phyloP scores from a whole-genome alignment of 1,284 basidiomycete species.

The Inonotus hispidus region DNA sequence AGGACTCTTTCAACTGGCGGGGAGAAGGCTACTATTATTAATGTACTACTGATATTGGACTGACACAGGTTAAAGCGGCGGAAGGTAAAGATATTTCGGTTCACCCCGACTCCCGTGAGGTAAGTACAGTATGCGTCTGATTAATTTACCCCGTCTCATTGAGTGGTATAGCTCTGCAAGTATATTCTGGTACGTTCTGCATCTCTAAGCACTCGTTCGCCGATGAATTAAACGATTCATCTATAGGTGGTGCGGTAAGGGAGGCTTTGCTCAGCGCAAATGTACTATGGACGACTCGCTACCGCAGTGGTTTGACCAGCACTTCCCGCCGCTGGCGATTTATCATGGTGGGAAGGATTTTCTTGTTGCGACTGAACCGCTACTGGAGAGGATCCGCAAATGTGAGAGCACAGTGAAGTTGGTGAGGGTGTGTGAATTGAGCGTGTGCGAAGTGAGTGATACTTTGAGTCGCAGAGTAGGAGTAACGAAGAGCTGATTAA shows the following conservation, averaged over 20 bases:
- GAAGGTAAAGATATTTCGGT: slow-evolving; percentile 60
- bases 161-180: slow-evolving; percentile 30
- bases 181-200: slow-evolving; percentile 39
- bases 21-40: neutral
- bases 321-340: slow-evolving; percentile 51
- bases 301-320: slow-evolving; percentile 47
- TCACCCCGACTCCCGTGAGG: slow-evolving; percentile 55
- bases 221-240: neutral
- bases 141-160: neutral
- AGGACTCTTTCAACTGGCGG: neutral
- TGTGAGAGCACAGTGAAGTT: slow-evolving; percentile 45
- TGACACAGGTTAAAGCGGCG: slow-evolving; percentile 36
- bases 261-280: slow-evolving; percentile 50
- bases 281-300: slow-evolving; percentile 46
- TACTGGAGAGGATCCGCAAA: slow-evolving; percentile 39
- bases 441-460: slow-evolving; percentile 36
- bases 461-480: slow-evolving; percentile 1
- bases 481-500: neutral
- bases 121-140: slow-evolving; percentile 2
- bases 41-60: neutral
- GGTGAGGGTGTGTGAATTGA: slow-evolving; percentile 44
- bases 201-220: neutral
- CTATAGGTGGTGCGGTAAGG: slow-evolving; percentile 47
- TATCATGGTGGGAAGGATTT: slow-evolving; percentile 47
- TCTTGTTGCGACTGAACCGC: slow-evolving; percentile 41